Conservation (phyloP, 2,329 filamentous ascomycete species). For the Aspergillus fructus region DNA sequence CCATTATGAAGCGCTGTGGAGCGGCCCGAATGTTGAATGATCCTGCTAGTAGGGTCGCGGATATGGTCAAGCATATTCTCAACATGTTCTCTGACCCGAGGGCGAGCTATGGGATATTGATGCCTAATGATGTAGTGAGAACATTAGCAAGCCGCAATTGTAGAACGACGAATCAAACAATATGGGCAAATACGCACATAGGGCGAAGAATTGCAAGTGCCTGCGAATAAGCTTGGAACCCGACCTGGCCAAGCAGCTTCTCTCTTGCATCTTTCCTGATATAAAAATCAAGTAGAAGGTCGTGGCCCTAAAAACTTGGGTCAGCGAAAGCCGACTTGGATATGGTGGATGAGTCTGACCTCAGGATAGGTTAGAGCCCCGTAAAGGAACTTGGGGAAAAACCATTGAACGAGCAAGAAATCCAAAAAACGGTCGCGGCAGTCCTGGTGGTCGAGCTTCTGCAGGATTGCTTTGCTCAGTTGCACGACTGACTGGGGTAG, state of each 20-base stretch:
- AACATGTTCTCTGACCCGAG: conserved; percentile 34
- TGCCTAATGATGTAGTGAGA: conserved; percentile 24
- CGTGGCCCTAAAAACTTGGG: conserved; percentile 53
- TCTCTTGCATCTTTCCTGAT: conserved; percentile 88
- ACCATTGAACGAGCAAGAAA: conserved; percentile 86
- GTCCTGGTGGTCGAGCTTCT: conserved; percentile 68
- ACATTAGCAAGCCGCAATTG: background rate
- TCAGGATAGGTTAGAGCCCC: conserved; percentile 87
- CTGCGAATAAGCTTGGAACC: conserved; percentile 73
- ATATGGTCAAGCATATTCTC: conserved; percentile 38
- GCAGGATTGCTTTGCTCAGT: conserved; percentile 78
- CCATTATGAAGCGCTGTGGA: conserved; percentile 49
- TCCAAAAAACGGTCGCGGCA: conserved; percentile 72
- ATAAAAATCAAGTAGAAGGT: conserved; percentile 80
- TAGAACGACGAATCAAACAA: background rate
- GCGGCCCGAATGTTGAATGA: conserved; percentile 44
- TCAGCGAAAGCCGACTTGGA: conserved; percentile 11
- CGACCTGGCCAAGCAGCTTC: conserved; percentile 70
- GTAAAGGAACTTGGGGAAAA: conserved; percentile 84
- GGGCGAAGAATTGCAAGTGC: conserved; percentile 72
- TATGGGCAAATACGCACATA: conserved; percentile 54
- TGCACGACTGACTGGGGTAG: conserved; percentile 84
- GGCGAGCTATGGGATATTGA: conserved; percentile 36
- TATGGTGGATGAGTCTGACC: conserved; percentile 45
- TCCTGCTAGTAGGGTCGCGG: conserved; percentile 7